phyloP scores from a whole-genome alignment of 192 early-diverging fungal species.

The Coemansia sp. region DNA sequence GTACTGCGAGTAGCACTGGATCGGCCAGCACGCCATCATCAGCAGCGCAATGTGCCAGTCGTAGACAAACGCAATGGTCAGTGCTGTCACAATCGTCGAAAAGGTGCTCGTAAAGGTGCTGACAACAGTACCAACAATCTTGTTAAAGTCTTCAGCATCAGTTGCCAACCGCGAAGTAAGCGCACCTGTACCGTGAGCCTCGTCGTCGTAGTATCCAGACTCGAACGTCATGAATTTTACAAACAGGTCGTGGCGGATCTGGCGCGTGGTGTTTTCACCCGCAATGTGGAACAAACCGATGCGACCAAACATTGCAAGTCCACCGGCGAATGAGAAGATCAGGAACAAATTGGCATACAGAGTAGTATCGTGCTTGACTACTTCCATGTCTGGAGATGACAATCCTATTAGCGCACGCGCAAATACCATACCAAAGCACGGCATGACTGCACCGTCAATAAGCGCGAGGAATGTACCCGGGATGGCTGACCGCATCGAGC shows the following conservation, averaged over 20 bases:
- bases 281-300: constrained; percentile 58
- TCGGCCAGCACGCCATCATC: constrained; percentile 65
- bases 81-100: constrained; percentile 29
- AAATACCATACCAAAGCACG: constrained; percentile 76
- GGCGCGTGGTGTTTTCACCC: constrained; percentile 65
- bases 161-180: constrained; percentile 68
- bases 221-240: constrained; percentile 67
- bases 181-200: constrained; percentile 65
- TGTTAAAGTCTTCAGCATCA: constrained; percentile 63
- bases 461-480: constrained; percentile 33
- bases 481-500: constrained; percentile 31
- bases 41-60: constrained; percentile 65
- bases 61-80: constrained; percentile 56
- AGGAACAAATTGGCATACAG: constrained; percentile 53
- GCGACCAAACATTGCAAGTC: constrained; percentile 58
- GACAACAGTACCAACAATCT: constrained; percentile 44
- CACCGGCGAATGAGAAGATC: constrained; percentile 49
- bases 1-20: constrained; percentile 65
- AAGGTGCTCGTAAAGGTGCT: constrained; percentile 34
- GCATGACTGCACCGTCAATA: constrained; percentile 71
- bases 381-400: constrained; percentile 23
- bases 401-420: constrained; percentile 31
- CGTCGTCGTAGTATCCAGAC: constrained; percentile 72
- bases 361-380: constrained; percentile 24
- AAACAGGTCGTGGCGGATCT: constrained; percentile 64